Evolutionary conservation across 768 basidiomycete genomes (phyloP).

Genomic region (Serpula lacrymans): DNA sequence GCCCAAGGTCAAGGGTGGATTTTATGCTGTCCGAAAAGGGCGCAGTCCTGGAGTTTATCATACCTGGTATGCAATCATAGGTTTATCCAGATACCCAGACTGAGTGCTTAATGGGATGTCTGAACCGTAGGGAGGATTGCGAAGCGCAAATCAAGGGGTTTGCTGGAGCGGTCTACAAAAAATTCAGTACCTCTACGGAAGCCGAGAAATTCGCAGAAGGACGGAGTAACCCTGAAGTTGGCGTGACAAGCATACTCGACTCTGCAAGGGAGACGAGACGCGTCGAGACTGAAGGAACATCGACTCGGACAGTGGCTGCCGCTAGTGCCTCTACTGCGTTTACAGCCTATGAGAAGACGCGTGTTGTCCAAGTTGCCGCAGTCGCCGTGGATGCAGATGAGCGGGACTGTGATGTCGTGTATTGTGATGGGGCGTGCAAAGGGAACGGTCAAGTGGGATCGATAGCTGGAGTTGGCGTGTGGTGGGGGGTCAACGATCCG

Average conservation of each 20-base stretch:
- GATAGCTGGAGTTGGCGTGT: constrained; percentile 83
- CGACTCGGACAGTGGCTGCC: no score
- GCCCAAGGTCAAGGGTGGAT: constrained; percentile 45
- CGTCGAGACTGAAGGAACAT: no score
- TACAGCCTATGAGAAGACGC: no score
- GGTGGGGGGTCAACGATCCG: constrained; percentile 72
- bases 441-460: constrained; percentile 71
- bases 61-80: constrained; percentile 60
- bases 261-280: no score
- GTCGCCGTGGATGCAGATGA: constrained; percentile 21
- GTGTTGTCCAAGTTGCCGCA: no score
- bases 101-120: constrained; percentile 5
- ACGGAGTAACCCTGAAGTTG: no score
- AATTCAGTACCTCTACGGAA: constrained; percentile 51
- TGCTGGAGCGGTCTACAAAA: constrained; percentile 59
- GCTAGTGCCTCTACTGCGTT: no score
- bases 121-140: constrained; percentile 60
- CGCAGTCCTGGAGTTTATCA: constrained; percentile 59
- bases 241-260: no score
- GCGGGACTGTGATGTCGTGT: constrained; percentile 51
- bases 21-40: constrained; percentile 75
- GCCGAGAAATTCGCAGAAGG: constrained; percentile 55
- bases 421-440: constrained; percentile 84
- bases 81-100: neutral
- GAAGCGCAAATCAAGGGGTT: constrained; percentile 66